phyloP scores from a whole-genome alignment of 208 protist species.

The Wallacemonas rigidus region DNA sequence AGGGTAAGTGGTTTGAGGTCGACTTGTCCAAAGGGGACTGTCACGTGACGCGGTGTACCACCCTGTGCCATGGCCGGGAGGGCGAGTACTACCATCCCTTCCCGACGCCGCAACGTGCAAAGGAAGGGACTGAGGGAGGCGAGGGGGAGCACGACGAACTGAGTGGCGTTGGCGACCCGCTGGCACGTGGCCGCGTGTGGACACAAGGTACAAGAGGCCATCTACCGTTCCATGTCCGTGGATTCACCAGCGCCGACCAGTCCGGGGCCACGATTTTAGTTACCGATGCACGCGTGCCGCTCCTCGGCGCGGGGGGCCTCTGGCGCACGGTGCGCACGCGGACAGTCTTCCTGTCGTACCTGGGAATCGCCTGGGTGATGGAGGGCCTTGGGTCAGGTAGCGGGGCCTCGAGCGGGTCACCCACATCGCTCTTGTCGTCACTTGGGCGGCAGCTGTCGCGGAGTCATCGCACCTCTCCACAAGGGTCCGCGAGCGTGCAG shows the following conservation, averaged over 20 bases:
- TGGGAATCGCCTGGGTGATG: slow-evolving; percentile 47
- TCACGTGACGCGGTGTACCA: slow-evolving; percentile 47
- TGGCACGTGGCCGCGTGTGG: background rate
- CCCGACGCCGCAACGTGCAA: background rate
- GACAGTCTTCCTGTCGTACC: slow-evolving; percentile 42
- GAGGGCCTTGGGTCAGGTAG: slow-evolving; percentile 7
- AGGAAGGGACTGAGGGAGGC: background rate
- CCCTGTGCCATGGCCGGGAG: slow-evolving; percentile 12
- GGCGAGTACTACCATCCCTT: slow-evolving; percentile 4
- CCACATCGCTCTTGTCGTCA: background rate
- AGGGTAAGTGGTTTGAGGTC: slow-evolving; percentile 77
- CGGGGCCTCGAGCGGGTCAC: too few species aligned
- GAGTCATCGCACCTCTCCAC: background rate
- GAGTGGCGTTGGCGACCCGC: background rate
- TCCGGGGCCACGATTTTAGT: slow-evolving; percentile 62
- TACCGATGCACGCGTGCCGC: slow-evolving; percentile 46
- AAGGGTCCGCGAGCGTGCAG: background rate
- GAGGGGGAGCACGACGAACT: background rate
- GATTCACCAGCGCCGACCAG: slow-evolving; percentile 65
- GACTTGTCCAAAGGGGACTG: slow-evolving; percentile 73
- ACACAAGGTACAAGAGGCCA: background rate
- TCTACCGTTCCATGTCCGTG: slow-evolving; percentile 55
- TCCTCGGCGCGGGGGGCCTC: slow-evolving; percentile 44
- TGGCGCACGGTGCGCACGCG: slow-evolving; percentile 44
- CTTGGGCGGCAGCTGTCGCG: background rate